Conservation (phyloP, 2,329 filamentous ascomycete species). For the Diaporthe citriasiana region DNA sequence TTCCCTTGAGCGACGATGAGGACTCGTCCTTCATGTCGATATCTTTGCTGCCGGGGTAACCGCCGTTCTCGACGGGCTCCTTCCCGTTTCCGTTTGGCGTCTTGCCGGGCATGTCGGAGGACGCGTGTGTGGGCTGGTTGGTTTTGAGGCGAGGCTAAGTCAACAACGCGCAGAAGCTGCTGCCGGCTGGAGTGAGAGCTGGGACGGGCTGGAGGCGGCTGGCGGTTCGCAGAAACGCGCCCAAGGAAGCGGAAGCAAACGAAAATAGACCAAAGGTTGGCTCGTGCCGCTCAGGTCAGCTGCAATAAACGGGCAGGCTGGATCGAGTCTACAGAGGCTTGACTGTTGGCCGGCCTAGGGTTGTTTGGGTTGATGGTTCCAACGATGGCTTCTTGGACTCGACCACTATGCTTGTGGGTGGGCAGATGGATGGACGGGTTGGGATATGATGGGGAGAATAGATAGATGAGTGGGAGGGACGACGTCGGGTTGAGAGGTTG, state of each 20-base stretch:
- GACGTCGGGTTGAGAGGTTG: slow-evolving; percentile 36
- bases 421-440: slow-evolving; percentile 18
- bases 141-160: slow-evolving; percentile 30
- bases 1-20: slow-evolving; percentile 69
- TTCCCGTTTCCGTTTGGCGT: slow-evolving; percentile 81
- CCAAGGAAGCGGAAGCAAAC: slow-evolving; percentile 29
- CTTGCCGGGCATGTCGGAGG: slow-evolving; percentile 75
- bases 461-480: slow-evolving; percentile 35
- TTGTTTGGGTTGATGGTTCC: not conserved
- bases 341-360: slow-evolving; percentile 9
- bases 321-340: slow-evolving; percentile 22
- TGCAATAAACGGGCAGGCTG: slow-evolving; percentile 34
- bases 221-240: slow-evolving; percentile 36
- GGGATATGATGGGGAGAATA: slow-evolving; percentile 32
- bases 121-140: slow-evolving; percentile 19
- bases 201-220: slow-evolving; percentile 18
- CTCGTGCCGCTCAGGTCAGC: slow-evolving; percentile 41
- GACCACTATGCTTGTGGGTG: slow-evolving; percentile 22
- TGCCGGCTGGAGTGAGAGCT: slow-evolving; percentile 24
- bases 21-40: slow-evolving; percentile 74
- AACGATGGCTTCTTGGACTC: slow-evolving; percentile 34
- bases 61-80: slow-evolving; percentile 77
- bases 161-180: slow-evolving; percentile 34
- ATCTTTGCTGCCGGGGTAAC: slow-evolving; percentile 74
- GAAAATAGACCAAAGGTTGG: slow-evolving; percentile 35